A percentile compares a stretch with the other conserved stretches of the same genome.
phyloP scores from a whole-genome alignment of 371 early-diverging fungal species.

The Lichtheimia ramosa region DNA sequence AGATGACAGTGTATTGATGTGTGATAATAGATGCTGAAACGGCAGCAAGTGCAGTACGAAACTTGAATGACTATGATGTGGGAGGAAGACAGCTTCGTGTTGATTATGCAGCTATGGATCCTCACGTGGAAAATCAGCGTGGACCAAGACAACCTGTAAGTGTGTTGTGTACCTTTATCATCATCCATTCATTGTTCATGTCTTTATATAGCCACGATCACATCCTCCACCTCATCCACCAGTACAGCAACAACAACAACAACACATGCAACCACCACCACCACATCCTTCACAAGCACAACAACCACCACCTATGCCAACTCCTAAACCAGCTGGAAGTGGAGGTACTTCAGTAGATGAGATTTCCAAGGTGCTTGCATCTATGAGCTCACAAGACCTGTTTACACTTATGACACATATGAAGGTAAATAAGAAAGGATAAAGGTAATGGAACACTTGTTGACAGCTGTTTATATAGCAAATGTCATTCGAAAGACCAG shows the following conservation, averaged over 20 bases:
- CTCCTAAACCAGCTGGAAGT: background rate
- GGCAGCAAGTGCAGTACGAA: slow-evolving; percentile 81
- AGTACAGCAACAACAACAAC: slow-evolving; percentile 28
- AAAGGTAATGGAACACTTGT: background rate
- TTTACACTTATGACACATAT: slow-evolving; percentile 75
- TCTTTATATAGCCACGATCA: slow-evolving; percentile 11
- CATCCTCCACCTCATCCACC: slow-evolving; percentile 23
- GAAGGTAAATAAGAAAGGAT: slow-evolving; percentile 54
- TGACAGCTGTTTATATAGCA: slow-evolving; percentile 19
- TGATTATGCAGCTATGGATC: slow-evolving; percentile 79
- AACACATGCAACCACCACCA: slow-evolving; percentile 16
- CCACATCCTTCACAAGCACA: slow-evolving; percentile 3
- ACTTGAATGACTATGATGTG: slow-evolving; percentile 81
- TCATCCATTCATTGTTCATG: background rate
- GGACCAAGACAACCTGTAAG: slow-evolving; percentile 21
- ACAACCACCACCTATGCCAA: slow-evolving; percentile 10
- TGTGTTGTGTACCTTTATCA: background rate
- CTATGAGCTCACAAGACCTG: slow-evolving; percentile 70
- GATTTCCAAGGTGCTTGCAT: slow-evolving; percentile 64
- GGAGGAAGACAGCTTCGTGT: slow-evolving; percentile 82
- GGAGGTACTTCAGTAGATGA: slow-evolving; percentile 48
- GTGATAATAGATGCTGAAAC: slow-evolving; percentile 65
- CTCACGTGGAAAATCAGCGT: slow-evolving; percentile 21
- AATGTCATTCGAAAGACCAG: slow-evolving; percentile 63
- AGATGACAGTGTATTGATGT: too few relatives aligned